A percentile compares a stretch with the other conserved stretches of the same genome.
phyloP scores from a whole-genome alignment of 2,329 filamentous ascomycete genomes.

The Chrysosporium queenslandicum region DNA sequence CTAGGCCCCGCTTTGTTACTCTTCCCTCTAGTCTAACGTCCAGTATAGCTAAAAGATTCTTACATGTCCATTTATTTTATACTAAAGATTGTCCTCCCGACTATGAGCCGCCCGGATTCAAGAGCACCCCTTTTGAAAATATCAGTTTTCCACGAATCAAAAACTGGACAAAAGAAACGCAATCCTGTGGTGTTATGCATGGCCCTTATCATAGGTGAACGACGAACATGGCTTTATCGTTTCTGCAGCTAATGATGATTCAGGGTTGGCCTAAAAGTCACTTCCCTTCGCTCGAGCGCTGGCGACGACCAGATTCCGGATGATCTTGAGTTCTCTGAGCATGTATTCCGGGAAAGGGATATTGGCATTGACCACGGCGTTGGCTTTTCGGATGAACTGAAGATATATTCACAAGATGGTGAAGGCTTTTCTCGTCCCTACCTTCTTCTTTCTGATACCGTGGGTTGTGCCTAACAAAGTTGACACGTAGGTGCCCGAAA shows the following conservation, averaged over 20 bases:
- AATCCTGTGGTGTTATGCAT: conserved; percentile 27
- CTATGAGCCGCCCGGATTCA: conserved; percentile 38
- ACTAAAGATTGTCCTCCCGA: conserved; percentile 31
- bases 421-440: neutral
- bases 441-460: neutral
- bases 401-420: neutral
- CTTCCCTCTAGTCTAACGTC: neutral
- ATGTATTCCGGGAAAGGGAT: conserved; percentile 20
- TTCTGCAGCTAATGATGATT: neutral
- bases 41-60: conserved; percentile 28
- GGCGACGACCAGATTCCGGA: conserved; percentile 24
- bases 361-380: conserved; percentile 20
- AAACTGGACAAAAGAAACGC: conserved; percentile 31
- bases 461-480: neutral
- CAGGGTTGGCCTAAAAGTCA: conserved; percentile 29
- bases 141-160: conserved; percentile 31
- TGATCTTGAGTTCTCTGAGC: conserved; percentile 26
- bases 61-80: conserved; percentile 40
- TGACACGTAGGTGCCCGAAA: neutral
- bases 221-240: neutral
- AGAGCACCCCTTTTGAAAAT: conserved; percentile 21
- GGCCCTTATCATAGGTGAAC: conserved; percentile 35
- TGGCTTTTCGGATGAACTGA: conserved; percentile 6
- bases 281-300: conserved; percentile 24
- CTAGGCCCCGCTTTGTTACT: neutral